Conservation (phyloP, 192 early-diverging fungal species). For the Coemansia sp. region DNA sequence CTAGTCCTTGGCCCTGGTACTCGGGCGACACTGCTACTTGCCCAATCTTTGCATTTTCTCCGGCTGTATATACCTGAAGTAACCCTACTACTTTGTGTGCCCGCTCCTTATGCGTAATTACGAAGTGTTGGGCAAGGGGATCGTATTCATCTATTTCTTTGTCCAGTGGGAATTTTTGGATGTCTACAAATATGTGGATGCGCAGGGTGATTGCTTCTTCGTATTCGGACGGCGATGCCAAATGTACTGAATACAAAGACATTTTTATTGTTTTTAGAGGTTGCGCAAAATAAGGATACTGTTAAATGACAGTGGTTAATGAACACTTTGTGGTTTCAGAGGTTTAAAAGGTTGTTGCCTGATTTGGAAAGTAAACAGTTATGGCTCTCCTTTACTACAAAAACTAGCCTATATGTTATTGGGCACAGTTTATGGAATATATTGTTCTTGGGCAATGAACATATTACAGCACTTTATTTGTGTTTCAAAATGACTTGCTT, state of each 20-base stretch:
- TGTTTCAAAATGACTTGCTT: too few species aligned
- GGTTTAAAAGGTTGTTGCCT: too few species aligned
- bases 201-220: constrained; percentile 20
- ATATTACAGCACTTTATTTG: too few species aligned
- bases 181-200: constrained; percentile 38
- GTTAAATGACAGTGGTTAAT: too few species aligned
- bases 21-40: constrained; percentile 41
- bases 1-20: constrained; percentile 40
- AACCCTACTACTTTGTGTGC: constrained; percentile 25
- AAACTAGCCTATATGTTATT: too few species aligned
- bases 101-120: constrained; percentile 1
- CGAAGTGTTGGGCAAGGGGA: constrained; percentile 21
- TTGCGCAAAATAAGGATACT: background rate
- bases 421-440: too few species aligned
- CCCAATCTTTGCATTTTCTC: constrained; percentile 27
- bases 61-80: constrained; percentile 20
- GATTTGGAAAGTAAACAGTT: too few species aligned
- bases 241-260: constrained; percentile 15
- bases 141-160: constrained; percentile 36
- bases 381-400: too few species aligned
- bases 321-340: too few species aligned
- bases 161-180: constrained; percentile 35
- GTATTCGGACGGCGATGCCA: constrained; percentile 22
- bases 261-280: background rate
- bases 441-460: too few species aligned